Evolutionary conservation across 179 eudicot genomes (phyloP), one percentile per base, ranked within the genome.

Genomic region (Beta corolliflora): DNA sequence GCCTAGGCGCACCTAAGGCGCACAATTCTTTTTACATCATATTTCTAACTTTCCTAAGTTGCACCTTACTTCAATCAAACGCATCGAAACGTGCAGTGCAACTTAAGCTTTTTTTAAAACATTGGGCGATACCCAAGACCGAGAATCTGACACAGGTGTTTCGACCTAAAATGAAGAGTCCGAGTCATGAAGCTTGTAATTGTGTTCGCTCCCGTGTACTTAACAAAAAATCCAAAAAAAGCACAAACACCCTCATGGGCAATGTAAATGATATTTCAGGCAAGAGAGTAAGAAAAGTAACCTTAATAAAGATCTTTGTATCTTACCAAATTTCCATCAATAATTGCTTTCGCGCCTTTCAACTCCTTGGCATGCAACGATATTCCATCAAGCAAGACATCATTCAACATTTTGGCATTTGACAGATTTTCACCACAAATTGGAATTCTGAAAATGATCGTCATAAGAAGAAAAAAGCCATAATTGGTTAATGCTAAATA

Each of bases 241-340:
- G 15, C 12, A 53, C 14, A 73, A 79, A 44, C 3, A 45, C n/a
- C n/a, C n/a, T n/a, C 25, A 60, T 61, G n/a, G 21, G 12, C 10
- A 18, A 76, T 44, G 73, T 69, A 69, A 44, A 36, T 45, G 45
- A 19, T 11, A 21, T 71, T 5, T 48, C 4, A 55, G 48, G 36
- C 29, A 29, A 67, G 65, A 36, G 54, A 25, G 74, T 64, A 67
- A 74, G 11, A 52, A 25, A 60, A 75, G 41, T 54, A 21, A 10
- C 61, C 56, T 76, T 36, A 68, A 6, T 25, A 29, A 36, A 46
- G 52, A 36, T 36, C 41, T 36, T 36, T 36, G 41, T 36, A 52
- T 23, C 89, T 84, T 91, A 94, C 99, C 98, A 96, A 83, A 56
- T 86, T 83, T 64, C 96, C 98, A 84, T 96, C 90, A 81, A 96